Conservation (phyloP, 345 rosid species). For the Acer saccharum region DNA sequence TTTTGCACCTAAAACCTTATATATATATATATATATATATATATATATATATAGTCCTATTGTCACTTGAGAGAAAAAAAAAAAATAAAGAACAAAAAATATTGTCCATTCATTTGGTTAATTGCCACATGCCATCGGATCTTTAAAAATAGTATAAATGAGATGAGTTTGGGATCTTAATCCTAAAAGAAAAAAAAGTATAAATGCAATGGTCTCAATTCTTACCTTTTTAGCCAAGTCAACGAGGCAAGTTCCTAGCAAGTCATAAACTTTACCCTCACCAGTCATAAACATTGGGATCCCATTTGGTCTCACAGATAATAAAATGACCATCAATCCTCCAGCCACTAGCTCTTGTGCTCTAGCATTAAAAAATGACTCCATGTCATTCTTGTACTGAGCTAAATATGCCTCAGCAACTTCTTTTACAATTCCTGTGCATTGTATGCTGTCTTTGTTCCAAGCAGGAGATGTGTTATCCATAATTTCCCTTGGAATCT, state of each 20-base stretch:
- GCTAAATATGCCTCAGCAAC: constrained; percentile 11
- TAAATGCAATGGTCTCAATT: background rate
- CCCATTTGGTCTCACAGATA: background rate
- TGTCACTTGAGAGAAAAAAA: too few species aligned
- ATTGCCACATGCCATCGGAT: too few species aligned
- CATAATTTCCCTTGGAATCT: constrained; percentile 8
- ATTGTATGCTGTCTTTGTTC: constrained; percentile 15
- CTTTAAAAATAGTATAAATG: too few species aligned
- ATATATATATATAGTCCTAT: too few species aligned
- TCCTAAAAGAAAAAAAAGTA: too few species aligned
- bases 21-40: too few species aligned
- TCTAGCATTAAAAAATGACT: constrained; percentile 9
- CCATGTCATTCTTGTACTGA: constrained; percentile 9
- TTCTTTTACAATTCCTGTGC: background rate
- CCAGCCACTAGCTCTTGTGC: constrained; percentile 17
- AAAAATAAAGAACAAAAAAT: too few species aligned
- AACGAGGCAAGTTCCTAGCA: background rate
- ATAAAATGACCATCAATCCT: constrained; percentile 5
- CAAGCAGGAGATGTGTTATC: constrained; percentile 9
- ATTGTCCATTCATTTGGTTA: too few species aligned
- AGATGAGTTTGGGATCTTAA: too few species aligned
- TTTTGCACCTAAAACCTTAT: too few species aligned
- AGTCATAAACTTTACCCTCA: background rate
- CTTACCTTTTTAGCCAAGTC: constrained; percentile 16
- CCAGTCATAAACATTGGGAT: background rate